phyloP scores from a whole-genome alignment of 306 rosid species.

The Quercus mongolica region DNA sequence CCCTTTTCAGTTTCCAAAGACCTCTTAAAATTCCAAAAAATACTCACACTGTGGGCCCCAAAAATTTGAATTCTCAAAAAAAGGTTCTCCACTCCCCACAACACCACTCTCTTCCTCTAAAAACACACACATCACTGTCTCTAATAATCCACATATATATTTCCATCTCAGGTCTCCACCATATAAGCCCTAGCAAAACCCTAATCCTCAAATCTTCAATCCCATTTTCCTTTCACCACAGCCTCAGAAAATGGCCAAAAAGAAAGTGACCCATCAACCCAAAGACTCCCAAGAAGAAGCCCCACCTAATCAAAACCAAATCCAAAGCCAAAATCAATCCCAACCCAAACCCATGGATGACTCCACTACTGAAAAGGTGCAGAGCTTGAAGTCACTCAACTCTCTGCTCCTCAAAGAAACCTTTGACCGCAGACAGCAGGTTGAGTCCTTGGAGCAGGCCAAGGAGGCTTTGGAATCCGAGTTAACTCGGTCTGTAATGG shows the following conservation, averaged over 20 bases:
- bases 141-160: no score
- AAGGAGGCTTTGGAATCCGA: slow-evolving; percentile 35
- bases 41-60: slow-evolving; percentile 6
- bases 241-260: slow-evolving; percentile 59
- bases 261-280: slow-evolving; percentile 42
- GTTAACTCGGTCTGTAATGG: slow-evolving; percentile 19
- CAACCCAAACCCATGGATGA: slow-evolving; percentile 33
- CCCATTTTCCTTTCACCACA: slow-evolving; percentile 5
- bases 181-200: slow-evolving; percentile 35
- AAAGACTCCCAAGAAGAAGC: slow-evolving; percentile 18
- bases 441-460: slow-evolving; percentile 30
- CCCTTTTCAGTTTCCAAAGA: not conserved
- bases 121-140: not conserved
- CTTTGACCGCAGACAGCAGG: slow-evolving; percentile 37
- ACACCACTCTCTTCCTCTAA: not conserved
- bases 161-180: slow-evolving; percentile 11
- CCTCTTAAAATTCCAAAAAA: not conserved
- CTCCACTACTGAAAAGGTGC: slow-evolving; percentile 39
- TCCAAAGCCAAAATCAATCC: not conserved
- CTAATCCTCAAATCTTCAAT: slow-evolving; percentile 22
- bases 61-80: slow-evolving; percentile 25
- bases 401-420: slow-evolving; percentile 59
- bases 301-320: not conserved
- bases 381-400: slow-evolving; percentile 67
- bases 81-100: slow-evolving; percentile 13